Percentiles rank a stretch among this genome's conserved stretches.
Conservation (phyloP, 1,284 basidiomycete species). For the Coniferiporia weirii region DNA sequence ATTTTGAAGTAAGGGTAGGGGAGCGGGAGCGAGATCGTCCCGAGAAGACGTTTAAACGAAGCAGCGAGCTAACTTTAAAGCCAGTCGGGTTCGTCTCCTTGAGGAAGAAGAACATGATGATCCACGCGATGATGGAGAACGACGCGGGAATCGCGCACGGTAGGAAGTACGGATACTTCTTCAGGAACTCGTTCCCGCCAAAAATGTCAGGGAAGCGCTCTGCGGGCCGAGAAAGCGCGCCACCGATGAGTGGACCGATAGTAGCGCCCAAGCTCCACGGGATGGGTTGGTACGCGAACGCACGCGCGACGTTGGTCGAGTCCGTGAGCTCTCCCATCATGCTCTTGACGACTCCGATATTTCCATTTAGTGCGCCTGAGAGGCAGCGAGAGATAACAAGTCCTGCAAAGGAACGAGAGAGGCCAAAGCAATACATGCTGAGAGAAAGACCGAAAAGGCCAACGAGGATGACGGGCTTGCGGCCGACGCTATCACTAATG, state of each 20-base stretch:
- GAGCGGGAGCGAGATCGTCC: neutral
- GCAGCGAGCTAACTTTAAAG: slow-evolving; percentile 9
- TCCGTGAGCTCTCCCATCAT: slow-evolving; percentile 33
- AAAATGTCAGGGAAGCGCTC: slow-evolving; percentile 23
- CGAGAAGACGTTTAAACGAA: neutral
- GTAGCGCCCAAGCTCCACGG: slow-evolving; percentile 22
- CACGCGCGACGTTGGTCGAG: slow-evolving; percentile 29
- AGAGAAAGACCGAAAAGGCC: slow-evolving; percentile 28
- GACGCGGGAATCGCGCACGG: slow-evolving; percentile 23
- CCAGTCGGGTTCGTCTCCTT: slow-evolving; percentile 21
- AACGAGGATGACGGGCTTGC: slow-evolving; percentile 27
- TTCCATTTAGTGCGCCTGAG: slow-evolving; percentile 31
- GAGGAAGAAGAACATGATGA: slow-evolving; percentile 22
- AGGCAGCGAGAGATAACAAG: slow-evolving; percentile 31
- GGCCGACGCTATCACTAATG: slow-evolving; percentile 28
- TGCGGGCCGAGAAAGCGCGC: slow-evolving; percentile 23
- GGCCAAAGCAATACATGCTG: slow-evolving; percentile 26
- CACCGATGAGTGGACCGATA: slow-evolving; percentile 24
- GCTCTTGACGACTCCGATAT: slow-evolving; percentile 26
- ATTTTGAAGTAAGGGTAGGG: slow-evolving; percentile 6
- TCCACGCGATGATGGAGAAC: slow-evolving; percentile 19
- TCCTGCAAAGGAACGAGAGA: slow-evolving; percentile 25
- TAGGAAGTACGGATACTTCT: slow-evolving; percentile 25
- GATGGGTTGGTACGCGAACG: slow-evolving; percentile 23
- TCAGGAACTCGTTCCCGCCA: slow-evolving; percentile 21